Base-by-base conservation (phyloP, 2,329 filamentous ascomycete species). In the Alternaria sp. region DNA sequence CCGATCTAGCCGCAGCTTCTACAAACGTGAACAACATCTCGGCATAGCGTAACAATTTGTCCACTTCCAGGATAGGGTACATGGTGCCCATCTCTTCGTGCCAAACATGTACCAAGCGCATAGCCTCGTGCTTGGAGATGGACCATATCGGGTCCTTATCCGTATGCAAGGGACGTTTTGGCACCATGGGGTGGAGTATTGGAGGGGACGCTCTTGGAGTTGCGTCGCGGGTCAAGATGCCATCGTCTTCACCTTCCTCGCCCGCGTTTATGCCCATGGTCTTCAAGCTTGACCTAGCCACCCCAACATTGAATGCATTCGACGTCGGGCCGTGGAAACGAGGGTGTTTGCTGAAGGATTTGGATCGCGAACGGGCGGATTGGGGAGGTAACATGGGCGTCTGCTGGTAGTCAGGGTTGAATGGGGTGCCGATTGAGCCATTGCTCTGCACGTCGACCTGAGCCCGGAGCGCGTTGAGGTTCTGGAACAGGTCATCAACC, bases 21-120 rank as follows among this genome's bases (percentile, higher is more conserved):
- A 95, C 88, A 75, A 92, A 95, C 0, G 86, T 83, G 57, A 89
- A 89, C 1, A 97, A 81, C 60, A 85, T 84, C 63, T 86, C 88
- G 7, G 89, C 89, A 75, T 96, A 91, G 6, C 83, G 82, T 38
- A 91, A 88, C 39, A 96, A 82, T 42, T 85, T 84, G 42, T 91
- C 87, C 36, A 96, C 90, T 67, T 92, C 87, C 47, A 96, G 78
- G 4, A 97, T 87, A 0, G 94, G 94, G 75, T 96, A 97, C 92
- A 97, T 96, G 70, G 94, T 87, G 43, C 92, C 92, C 70, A 96
- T 89, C 75, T 97, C 94, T 70, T 97, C 93, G 67, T 96, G 91
- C 73, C 95, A 94, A 0, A 96, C 82, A 14, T 87, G 85, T 66
- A 92, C 92, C 14, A 97, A 80, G 1, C 92, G 87, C 20, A 94